These are phyloP conservation scores for Chrysophaeum taylorii DNA, from an alignment of 352 stramenopile genomes.

Conservation along the genomic window DNA sequence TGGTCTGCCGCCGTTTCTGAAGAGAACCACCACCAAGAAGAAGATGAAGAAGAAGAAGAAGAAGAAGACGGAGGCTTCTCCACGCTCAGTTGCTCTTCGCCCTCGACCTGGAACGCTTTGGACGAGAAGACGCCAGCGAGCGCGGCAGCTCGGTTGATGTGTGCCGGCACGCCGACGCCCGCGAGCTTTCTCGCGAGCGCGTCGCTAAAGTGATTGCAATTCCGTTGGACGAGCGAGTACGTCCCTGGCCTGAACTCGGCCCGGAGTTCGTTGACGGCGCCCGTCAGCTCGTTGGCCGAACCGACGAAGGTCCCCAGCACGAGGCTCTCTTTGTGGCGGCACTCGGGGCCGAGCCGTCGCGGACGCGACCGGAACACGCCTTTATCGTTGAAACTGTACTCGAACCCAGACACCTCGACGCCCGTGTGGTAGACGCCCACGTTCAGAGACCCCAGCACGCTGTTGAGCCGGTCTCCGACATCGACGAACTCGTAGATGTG, in stretches of 20 bases:
- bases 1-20: background rate
- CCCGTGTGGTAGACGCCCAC: conserved; percentile 71
- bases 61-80: background rate
- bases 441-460: conserved; percentile 33
- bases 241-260: conserved; percentile 45
- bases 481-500: conserved; percentile 6
- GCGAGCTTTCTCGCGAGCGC: conserved; percentile 48
- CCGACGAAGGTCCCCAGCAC: background rate
- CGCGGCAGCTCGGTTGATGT: conserved; percentile 70
- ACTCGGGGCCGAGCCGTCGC: conserved; percentile 38
- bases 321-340: background rate
- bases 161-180: conserved; percentile 57
- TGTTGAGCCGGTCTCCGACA: conserved; percentile 19
- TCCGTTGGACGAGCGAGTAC: conserved; percentile 39
- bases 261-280: conserved; percentile 54
- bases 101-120: conserved; percentile 1
- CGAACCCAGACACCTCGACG: conserved; percentile 64
- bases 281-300: conserved; percentile 24
- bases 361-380: conserved; percentile 47
- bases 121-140: conserved; percentile 35
- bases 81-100: background rate
- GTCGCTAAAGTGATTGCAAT: conserved; percentile 76
- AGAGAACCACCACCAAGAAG: background rate
- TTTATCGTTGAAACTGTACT: conserved; percentile 71
- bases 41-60: background rate